Percentiles rank a stretch among this genome's conserved stretches.
Evolutionary conservation across 441 rosid genomes (phyloP).

Genomic region (Pelargonium australe): DNA sequence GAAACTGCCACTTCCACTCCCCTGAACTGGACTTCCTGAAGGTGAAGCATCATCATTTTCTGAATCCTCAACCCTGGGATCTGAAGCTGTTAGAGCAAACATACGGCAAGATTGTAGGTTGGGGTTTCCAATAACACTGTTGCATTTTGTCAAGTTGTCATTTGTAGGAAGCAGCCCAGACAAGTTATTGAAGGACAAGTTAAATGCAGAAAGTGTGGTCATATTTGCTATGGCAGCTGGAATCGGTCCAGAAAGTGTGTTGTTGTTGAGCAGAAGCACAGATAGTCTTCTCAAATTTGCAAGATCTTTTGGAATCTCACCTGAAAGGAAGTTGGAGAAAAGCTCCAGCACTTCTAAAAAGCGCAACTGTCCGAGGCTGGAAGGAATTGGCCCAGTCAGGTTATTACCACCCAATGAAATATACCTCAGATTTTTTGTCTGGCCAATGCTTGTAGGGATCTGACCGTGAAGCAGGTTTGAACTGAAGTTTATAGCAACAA

Average conservation of each 20-base stretch:
- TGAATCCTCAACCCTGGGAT: slow-evolving; percentile 25
- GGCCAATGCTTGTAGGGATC: slow-evolving; percentile 37
- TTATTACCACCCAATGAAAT: slow-evolving; percentile 53
- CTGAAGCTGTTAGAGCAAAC: slow-evolving; percentile 28
- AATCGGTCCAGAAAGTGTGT: slow-evolving; percentile 49
- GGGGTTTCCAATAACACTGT: slow-evolving; percentile 48
- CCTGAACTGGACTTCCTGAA: slow-evolving; percentile 14
- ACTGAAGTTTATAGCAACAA: slow-evolving; percentile 44
- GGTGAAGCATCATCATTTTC: slow-evolving; percentile 25
- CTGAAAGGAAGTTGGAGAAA: slow-evolving; percentile 49
- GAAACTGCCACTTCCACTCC: slow-evolving; percentile 27
- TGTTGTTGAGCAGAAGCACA: slow-evolving; percentile 49
- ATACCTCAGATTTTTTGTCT: slow-evolving; percentile 31
- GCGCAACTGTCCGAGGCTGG: slow-evolving; percentile 33
- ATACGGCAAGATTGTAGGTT: slow-evolving; percentile 39
- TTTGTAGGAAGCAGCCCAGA: slow-evolving; percentile 46
- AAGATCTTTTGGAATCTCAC: slow-evolving; percentile 42
- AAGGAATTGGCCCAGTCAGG: slow-evolving; percentile 42
- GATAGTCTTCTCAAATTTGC: slow-evolving; percentile 41
- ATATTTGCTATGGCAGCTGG: slow-evolving; percentile 44
- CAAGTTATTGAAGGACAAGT: slow-evolving; percentile 53
- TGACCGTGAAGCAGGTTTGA: slow-evolving; percentile 46
- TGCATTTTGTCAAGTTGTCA: slow-evolving; percentile 37
- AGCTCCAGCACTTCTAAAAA: slow-evolving; percentile 44
- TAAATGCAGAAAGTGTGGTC: slow-evolving; percentile 37